Percentiles rank a stretch among this genome's conserved stretches.
phyloP scores from a whole-genome alignment of 2,329 filamentous ascomycete genomes.

The Arthrobotrys sphaeroides region DNA sequence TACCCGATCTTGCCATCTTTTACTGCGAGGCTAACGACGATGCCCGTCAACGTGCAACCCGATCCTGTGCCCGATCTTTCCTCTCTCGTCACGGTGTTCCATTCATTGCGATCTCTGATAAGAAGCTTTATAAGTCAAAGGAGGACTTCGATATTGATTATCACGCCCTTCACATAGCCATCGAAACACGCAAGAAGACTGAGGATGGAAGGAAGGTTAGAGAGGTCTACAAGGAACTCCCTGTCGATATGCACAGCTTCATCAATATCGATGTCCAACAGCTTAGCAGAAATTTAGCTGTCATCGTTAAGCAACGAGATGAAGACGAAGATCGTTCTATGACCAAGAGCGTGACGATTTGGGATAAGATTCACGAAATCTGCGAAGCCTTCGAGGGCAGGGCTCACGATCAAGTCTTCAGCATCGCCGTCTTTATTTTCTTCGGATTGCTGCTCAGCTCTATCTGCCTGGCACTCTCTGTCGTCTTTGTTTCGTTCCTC shows the following conservation, averaged over 20 bases:
- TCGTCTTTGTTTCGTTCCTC: constrained; percentile 7
- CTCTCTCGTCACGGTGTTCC: constrained; percentile 65
- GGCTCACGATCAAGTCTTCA: constrained; percentile 1
- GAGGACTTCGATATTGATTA: constrained; percentile 62
- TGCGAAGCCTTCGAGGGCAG: constrained; percentile 14
- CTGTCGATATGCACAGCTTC: constrained; percentile 66
- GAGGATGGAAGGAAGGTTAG: constrained; percentile 54
- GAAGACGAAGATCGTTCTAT: constrained; percentile 16
- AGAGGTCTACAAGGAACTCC: constrained; percentile 62
- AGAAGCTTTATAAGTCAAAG: constrained; percentile 61
- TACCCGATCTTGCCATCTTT: constrained; percentile 66
- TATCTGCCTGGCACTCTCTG: constrained; percentile 25
- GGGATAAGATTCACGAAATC: constrained; percentile 24
- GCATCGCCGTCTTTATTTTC: background rate
- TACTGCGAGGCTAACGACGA: constrained; percentile 65
- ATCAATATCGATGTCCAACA: constrained; percentile 66
- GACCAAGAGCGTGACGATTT: background rate
- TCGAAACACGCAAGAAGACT: constrained; percentile 61
- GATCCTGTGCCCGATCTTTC: constrained; percentile 64
- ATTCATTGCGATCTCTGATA: constrained; percentile 65
- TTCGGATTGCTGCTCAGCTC: constrained; percentile 20
- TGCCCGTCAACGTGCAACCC: constrained; percentile 59
- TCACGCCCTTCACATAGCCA: constrained; percentile 64
- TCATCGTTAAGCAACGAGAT: constrained; percentile 58
- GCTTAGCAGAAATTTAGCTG: constrained; percentile 68